phyloP scores from a whole-genome alignment of 306 rosid genomes.

The Lathyrus oleraceus region DNA sequence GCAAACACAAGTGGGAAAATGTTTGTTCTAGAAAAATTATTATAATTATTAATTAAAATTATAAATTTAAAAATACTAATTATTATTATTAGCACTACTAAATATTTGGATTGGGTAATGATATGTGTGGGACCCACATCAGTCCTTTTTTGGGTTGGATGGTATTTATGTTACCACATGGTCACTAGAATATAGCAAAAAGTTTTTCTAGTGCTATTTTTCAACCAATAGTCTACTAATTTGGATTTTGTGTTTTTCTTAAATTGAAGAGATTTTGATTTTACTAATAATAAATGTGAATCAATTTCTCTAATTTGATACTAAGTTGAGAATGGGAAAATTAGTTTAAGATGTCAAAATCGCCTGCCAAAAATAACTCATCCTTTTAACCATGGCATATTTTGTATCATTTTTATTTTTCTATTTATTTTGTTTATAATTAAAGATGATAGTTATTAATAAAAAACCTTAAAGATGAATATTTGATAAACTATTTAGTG shows the following conservation, averaged over 20 bases:
- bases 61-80: too few species aligned
- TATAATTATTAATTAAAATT: not conserved
- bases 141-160: constrained; percentile 17
- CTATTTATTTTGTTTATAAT: not conserved
- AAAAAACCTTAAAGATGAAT: too few species aligned
- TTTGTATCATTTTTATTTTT: not conserved
- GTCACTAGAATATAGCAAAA: constrained; percentile 30
- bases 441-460: too few species aligned
- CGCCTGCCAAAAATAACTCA: constrained; percentile 1
- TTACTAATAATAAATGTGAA: constrained; percentile 22
- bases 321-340: not conserved
- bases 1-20: constrained; percentile 33
- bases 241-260: constrained; percentile 16
- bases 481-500: too few species aligned
- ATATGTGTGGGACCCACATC: constrained; percentile 46
- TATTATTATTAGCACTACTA: not conserved
- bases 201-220: not conserved
- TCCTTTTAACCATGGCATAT: not conserved
- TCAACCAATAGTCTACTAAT: constrained; percentile 22
- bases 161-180: constrained; percentile 47
- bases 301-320: constrained; percentile 13
- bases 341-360: not conserved
- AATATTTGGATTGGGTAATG: constrained; percentile 46
- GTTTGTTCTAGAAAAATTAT: constrained; percentile 12
- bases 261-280: not conserved